Base-by-base conservation (phyloP, 495 filamentous ascomycete species). In the Daldinia grandis region DNA sequence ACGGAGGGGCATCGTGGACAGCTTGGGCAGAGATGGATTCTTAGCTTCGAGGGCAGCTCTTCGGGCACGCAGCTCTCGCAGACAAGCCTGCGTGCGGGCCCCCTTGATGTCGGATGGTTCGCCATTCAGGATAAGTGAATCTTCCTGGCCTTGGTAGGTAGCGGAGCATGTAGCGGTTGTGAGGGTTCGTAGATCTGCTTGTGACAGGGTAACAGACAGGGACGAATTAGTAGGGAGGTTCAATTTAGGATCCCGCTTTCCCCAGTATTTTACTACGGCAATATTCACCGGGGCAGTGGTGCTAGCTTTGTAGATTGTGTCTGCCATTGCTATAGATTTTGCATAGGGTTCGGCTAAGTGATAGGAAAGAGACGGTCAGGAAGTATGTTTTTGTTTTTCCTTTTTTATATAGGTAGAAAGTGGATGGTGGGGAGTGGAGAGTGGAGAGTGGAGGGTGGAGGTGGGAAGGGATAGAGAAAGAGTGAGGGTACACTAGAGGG, bases 241-340 rank as follows among this genome's bases (percentile, higher is more conserved):
- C 63, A 98, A 87, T 71, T 89, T 91, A 17, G 91, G 78, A 81
- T 98, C 93, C 49, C 95, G 92, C 82, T 98, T 98, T 67, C 95
- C 95, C 95, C 95, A 99, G 85, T 99, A 99, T 93, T 99, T 99
- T 79, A 99, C 95, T 37, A 99, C 95, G 61, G 95, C 95, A 76
- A 99, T 99, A 84, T 99, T 99, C 72, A 99, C 95, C 15, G 95
- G 95, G 25, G 95, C 95, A 35, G 93, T 97, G 50, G 95, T 98
- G 82, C 91, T 97, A 57, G 96, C 93, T 75, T 92, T 90, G 84
- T 94, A 94, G 75, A 98, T 79, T 24, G 76, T 77, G 42, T 84
- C 81, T 25, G 83, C 77, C 87, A 88, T 88, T 31, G 19, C 40
- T 71, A 7, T 30, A 19, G 33, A 44, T 42, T 47, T 38, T 15